phyloP scores from a whole-genome alignment of 106 monocot genomes.

The Hemerocallis citrina region DNA sequence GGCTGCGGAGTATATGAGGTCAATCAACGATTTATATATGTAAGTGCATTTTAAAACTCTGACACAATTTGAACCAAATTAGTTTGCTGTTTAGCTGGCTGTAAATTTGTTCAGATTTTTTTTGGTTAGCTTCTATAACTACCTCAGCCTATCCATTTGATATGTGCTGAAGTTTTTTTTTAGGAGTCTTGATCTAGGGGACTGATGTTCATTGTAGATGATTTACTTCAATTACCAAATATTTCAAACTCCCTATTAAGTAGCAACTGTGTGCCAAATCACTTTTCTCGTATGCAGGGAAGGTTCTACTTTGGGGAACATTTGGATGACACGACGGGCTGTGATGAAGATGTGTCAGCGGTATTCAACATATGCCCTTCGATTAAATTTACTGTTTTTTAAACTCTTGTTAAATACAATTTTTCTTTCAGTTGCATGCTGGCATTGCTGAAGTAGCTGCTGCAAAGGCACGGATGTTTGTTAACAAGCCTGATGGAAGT shows the following conservation, averaged over 20 bases:
- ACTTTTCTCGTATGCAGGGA: constrained; percentile 33
- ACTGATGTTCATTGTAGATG: too few relatives aligned
- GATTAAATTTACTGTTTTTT: not conserved
- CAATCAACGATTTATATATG: constrained; percentile 64
- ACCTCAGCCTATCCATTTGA: too few relatives aligned
- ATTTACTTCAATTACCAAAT: too few relatives aligned
- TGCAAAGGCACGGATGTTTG: constrained; percentile 86
- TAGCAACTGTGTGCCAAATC: not conserved
- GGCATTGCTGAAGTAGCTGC: constrained; percentile 92
- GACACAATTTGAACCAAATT: too few relatives aligned
- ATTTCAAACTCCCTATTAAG: not conserved
- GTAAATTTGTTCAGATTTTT: too few relatives aligned
- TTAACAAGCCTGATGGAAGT: constrained; percentile 96
- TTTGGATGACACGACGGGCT: constrained; percentile 62
- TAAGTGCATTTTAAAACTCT: constrained; percentile 22
- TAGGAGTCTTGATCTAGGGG: too few relatives aligned
- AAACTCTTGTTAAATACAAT: not conserved
- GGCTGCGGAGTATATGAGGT: constrained; percentile 88
- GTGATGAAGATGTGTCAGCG: constrained; percentile 61
- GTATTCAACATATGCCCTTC: constrained; percentile 23
- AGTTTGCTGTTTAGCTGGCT: too few relatives aligned
- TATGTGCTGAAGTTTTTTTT: too few relatives aligned
- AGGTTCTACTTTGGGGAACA: constrained; percentile 83
- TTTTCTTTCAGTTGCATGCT: constrained; percentile 64
- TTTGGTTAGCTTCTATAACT: too few relatives aligned